A percentile compares a stretch with the other conserved stretches of the same genome.
Conservation (phyloP, 108 stramenopile genomes). For the Pseudonitzschia delicatissima region DNA sequence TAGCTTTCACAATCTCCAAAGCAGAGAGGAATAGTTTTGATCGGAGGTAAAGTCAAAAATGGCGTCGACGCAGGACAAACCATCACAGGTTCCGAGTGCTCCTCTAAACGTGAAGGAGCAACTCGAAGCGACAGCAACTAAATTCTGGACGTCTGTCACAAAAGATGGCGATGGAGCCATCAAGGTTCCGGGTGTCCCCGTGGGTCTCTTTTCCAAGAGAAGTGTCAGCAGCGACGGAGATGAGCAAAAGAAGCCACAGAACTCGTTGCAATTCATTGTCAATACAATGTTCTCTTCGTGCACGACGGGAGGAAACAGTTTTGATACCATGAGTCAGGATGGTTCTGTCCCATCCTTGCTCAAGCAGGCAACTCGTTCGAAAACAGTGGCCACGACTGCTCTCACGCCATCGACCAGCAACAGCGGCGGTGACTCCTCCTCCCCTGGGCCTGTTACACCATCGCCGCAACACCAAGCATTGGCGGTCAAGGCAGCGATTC, state of each 20-base stretch:
- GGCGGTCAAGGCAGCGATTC: neutral
- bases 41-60: no score
- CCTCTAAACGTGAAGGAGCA: slow-evolving; percentile 9
- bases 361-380: neutral
- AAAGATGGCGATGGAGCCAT: neutral
- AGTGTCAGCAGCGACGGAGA: neutral
- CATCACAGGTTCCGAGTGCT: neutral
- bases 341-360: neutral
- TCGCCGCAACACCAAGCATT: neutral
- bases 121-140: slow-evolving; percentile 9
- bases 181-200: slow-evolving; percentile 2
- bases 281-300: slow-evolving; percentile 3
- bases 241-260: neutral
- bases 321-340: neutral
- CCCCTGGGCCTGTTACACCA: neutral
- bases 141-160: slow-evolving; percentile 1
- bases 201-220: neutral
- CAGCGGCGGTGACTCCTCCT: neutral
- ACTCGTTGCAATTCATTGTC: neutral
- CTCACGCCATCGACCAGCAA: neutral
- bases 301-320: neutral
- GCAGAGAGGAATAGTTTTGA: no score
- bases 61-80: no score
- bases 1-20: no score
- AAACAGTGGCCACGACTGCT: neutral